Conservation (phyloP, 192 early-diverging fungal genomes). For the Coemansia sp. region DNA sequence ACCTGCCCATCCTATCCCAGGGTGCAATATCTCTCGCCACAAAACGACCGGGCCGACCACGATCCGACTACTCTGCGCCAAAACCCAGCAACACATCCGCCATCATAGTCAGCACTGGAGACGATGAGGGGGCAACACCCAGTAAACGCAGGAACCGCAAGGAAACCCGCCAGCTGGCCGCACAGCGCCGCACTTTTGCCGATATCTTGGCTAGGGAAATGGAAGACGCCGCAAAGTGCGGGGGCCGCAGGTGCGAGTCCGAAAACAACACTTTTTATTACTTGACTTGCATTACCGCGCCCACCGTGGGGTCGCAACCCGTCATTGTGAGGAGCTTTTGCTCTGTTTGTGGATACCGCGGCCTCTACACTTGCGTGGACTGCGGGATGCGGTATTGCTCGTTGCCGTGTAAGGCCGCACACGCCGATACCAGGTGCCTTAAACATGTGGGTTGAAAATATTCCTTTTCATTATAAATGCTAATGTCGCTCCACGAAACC, state of each 20-base stretch:
- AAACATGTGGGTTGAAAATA: slow-evolving; percentile 33
- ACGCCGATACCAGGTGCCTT: slow-evolving; percentile 60
- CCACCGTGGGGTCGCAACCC: slow-evolving; percentile 29
- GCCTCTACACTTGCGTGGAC: slow-evolving; percentile 58
- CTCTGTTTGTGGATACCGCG: slow-evolving; percentile 63
- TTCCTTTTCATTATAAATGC: too few relatives aligned
- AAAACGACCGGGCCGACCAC: slow-evolving; percentile 9
- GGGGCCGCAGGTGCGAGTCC: neutral
- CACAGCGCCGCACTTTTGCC: slow-evolving; percentile 20
- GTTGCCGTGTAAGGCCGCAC: slow-evolving; percentile 56
- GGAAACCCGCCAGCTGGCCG: slow-evolving; percentile 19
- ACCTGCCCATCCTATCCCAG: slow-evolving; percentile 3
- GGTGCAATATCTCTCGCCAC: neutral
- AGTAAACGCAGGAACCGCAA: slow-evolving; percentile 33
- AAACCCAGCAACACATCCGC: slow-evolving; percentile 12
- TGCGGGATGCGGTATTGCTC: slow-evolving; percentile 70
- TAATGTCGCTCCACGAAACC: too few relatives aligned
- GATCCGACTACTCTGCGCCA: slow-evolving; percentile 4
- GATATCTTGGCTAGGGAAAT: slow-evolving; percentile 22
- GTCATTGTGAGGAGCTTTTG: slow-evolving; percentile 58
- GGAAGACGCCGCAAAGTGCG: neutral
- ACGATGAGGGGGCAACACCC: too few relatives aligned
- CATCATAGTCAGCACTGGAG: slow-evolving; percentile 14
- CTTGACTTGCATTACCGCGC: slow-evolving; percentile 27
- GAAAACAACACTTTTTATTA: slow-evolving; percentile 14